phyloP scores from a whole-genome alignment of 345 rosid genomes.

The Noccaea bulbosa region DNA sequence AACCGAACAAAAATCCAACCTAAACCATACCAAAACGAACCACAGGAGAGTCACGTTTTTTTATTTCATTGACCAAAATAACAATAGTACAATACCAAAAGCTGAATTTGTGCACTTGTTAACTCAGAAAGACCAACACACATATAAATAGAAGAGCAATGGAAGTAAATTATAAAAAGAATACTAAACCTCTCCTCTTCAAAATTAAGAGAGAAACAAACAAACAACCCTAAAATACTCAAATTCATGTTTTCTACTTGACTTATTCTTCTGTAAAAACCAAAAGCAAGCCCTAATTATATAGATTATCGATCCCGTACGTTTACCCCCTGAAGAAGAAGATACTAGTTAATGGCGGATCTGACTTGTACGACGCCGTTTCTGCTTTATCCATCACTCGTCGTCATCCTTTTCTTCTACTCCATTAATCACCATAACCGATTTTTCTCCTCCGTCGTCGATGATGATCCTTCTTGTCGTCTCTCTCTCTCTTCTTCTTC shows the following conservation, averaged over 20 bases:
- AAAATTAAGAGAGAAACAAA: neutral
- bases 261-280: constrained; percentile 9
- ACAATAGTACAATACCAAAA: neutral
- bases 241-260: constrained; percentile 8
- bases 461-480: constrained; percentile 37
- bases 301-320: neutral
- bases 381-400: constrained; percentile 50
- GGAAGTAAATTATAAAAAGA: neutral
- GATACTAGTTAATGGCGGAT: constrained; percentile 50
- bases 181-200: constrained; percentile 4
- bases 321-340: neutral
- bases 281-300: constrained; percentile 14
- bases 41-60: constrained; percentile 28
- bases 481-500: constrained; percentile 22
- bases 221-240: constrained; percentile 37
- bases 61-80: constrained; percentile 26
- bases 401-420: constrained; percentile 53
- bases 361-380: constrained; percentile 48
- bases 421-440: constrained; percentile 46
- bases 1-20: constrained; percentile 38
- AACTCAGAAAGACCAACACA: constrained; percentile 12
- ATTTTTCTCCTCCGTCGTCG: constrained; percentile 25
- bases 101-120: neutral
- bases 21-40: constrained; percentile 35
- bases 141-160: constrained; percentile 26